Evolutionary conservation across 306 rosid genomes (phyloP).

Genomic region (Lathyrus oleraceus): DNA sequence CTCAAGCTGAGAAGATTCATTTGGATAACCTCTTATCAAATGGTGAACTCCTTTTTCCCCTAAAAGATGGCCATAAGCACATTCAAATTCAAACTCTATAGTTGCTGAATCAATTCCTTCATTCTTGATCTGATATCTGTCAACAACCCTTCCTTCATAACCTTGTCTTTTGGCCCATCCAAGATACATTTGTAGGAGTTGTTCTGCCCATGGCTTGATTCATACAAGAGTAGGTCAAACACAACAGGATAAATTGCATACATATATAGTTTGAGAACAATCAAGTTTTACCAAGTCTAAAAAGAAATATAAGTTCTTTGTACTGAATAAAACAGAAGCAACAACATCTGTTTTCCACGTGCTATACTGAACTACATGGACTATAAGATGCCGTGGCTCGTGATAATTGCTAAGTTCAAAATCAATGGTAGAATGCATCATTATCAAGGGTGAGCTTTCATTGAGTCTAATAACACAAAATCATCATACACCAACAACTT

Average conservation of each 20-base stretch:
- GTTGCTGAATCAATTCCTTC: constrained; percentile 66
- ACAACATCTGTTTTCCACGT: too few species aligned
- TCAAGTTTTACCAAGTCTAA: constrained; percentile 7
- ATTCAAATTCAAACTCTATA: constrained; percentile 75
- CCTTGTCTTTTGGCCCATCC: constrained; percentile 81
- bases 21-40: constrained; percentile 49
- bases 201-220: constrained; percentile 76
- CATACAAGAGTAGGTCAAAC: constrained; percentile 34
- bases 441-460: neutral
- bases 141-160: constrained; percentile 66
- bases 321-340: too few species aligned
- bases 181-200: constrained; percentile 65
- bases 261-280: constrained; percentile 14
- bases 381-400: too few species aligned
- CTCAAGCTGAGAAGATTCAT: constrained; percentile 51
- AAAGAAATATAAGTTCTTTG: neutral
- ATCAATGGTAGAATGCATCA: too few species aligned
- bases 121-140: constrained; percentile 46
- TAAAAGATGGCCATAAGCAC: constrained; percentile 80
- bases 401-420: too few species aligned
- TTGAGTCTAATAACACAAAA: constrained; percentile 13
- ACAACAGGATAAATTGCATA: constrained; percentile 19
- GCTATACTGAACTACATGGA: too few species aligned
- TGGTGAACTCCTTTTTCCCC: constrained; percentile 80
- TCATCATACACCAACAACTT: neutral